Base-by-base conservation (phyloP, 208 protist genomes). In the Leishmania martiniquensis region DNA sequence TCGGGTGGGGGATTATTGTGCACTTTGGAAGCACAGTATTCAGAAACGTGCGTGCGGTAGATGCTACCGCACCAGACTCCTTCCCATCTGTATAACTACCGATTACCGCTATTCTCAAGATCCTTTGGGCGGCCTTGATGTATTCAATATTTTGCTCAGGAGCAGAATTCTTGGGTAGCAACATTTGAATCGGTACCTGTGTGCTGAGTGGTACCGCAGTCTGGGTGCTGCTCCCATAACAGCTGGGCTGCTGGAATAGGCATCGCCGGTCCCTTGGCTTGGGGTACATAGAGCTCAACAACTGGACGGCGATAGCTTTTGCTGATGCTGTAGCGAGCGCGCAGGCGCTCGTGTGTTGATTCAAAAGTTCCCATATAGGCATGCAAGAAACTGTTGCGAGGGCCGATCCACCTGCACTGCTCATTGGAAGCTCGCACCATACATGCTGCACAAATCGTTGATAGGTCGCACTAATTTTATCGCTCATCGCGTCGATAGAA, bases 181-280 rank as follows among this genome's bases (percentile, higher is more conserved):
- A 25, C 29, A 66, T 34, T 45, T 78, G 69, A 52, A 78, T 17
- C 7, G 81, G 76, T n/a, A 81, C 71, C 20, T 62, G 72, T 51
- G 66, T 76, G 44, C 32, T 81, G n/a, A 85, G 57, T n/a, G 81
- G 81, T 2, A 85, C 72, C 4, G 76, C 72, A 32, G 44, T 78
- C 72, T 81, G 76, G 20, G 25, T 47, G 34, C 44, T 75, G 32
- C 7, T 78, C 29, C 81, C 81, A 66, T 52, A 81, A 44, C 62
- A 78, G n/a, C 62, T 87, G 10, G 78, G 54, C 69, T 94, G 90
- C 73, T 97, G 93, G 78, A 88, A 97, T 20, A 91, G 25, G 55
- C 86, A 94, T 10, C 93, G 89, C 0, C 91, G 83, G 75, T 97
- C 93, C 65, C 85, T 91, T 2, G 85, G 85, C 76, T 97, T 97